A percentile compares a stretch with the other conserved stretches of the same genome.
Conservation (phyloP, 2,329 filamentous ascomycete species). For the Raffaelea ambrosiae region DNA sequence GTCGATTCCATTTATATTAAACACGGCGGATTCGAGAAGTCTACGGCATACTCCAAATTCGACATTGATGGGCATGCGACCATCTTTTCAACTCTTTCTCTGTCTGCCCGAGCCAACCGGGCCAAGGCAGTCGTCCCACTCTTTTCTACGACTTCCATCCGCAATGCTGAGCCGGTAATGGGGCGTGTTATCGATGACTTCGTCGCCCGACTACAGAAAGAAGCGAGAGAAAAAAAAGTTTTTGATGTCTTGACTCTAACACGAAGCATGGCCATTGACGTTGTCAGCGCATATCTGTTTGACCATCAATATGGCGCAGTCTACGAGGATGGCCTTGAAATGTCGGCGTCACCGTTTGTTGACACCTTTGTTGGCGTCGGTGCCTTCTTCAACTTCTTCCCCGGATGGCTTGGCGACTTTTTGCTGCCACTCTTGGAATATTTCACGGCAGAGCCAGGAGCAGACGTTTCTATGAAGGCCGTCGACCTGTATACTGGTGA, state of each 20-base stretch:
- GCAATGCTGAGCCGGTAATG: neutral
- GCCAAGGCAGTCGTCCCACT: constrained; percentile 2
- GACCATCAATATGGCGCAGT: constrained; percentile 6
- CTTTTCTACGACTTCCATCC: constrained; percentile 3
- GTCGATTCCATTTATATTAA: constrained; percentile 7
- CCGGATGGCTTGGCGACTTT: constrained; percentile 5
- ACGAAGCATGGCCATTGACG: constrained; percentile 8
- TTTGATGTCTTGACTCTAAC: constrained; percentile 1
- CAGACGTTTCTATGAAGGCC: constrained; percentile 1
- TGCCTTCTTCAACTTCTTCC: constrained; percentile 9
- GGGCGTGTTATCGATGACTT: neutral
- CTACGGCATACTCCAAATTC: constrained; percentile 6
- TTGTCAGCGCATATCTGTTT: constrained; percentile 9
- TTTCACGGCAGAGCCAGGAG: neutral
- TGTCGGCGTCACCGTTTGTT: constrained; percentile 11
- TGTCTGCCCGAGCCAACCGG: neutral
- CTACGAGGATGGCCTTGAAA: neutral
- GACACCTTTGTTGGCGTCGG: constrained; percentile 10
- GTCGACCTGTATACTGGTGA: constrained; percentile 4
- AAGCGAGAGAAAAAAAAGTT: neutral
- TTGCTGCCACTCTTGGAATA: neutral
- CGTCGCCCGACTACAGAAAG: neutral
- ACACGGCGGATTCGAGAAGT: constrained; percentile 9
- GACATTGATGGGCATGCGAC: constrained; percentile 8
- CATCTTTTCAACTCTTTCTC: constrained; percentile 7